These are phyloP conservation scores for Syncephalastrum sp. DNA, from an alignment of 371 early-diverging fungal genomes.

Conservation along the genomic window DNA sequence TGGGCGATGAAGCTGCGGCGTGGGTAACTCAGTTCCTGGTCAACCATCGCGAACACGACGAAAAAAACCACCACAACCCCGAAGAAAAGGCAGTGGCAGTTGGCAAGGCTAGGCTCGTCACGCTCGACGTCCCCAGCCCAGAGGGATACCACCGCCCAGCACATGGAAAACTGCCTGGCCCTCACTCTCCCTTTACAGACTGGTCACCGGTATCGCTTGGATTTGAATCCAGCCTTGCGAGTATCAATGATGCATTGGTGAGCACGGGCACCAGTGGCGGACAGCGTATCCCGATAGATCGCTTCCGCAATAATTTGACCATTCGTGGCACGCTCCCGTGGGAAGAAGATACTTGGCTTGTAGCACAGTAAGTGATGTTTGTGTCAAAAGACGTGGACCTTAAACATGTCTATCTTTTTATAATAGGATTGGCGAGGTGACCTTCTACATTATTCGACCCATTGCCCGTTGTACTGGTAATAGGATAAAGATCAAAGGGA, in stretches of 20 bases:
- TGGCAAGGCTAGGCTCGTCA: slow-evolving; percentile 30
- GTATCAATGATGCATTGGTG: slow-evolving; percentile 30
- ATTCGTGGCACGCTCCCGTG: slow-evolving; percentile 43
- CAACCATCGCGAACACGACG: slow-evolving; percentile 28
- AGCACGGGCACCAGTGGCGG: slow-evolving; percentile 33
- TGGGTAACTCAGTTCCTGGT: slow-evolving; percentile 38
- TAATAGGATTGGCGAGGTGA: slow-evolving; percentile 44
- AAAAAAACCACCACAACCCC: slow-evolving; percentile 22
- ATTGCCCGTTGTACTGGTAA: slow-evolving; percentile 45
- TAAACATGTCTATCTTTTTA: slow-evolving; percentile 1
- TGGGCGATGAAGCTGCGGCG: slow-evolving; percentile 39
- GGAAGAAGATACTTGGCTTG: slow-evolving; percentile 54
- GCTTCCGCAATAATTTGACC: slow-evolving; percentile 46
- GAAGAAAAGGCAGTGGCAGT: slow-evolving; percentile 9
- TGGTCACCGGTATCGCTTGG: slow-evolving; percentile 50
- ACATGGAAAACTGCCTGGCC: slow-evolving; percentile 37
- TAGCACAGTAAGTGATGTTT: slow-evolving; percentile 29
- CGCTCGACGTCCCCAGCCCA: slow-evolving; percentile 27
- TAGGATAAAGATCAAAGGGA: not conserved
- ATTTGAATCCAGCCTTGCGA: slow-evolving; percentile 26
- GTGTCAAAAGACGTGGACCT: not conserved
- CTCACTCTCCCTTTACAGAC: slow-evolving; percentile 41
- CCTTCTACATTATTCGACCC: slow-evolving; percentile 40
- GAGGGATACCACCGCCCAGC: slow-evolving; percentile 34
- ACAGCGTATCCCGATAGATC: slow-evolving; percentile 30